Percentiles rank a stretch among this genome's conserved stretches.
These are phyloP conservation scores for Aegle marmelos DNA, from an alignment of 345 rosid genomes.

Conservation along the genomic window DNA sequence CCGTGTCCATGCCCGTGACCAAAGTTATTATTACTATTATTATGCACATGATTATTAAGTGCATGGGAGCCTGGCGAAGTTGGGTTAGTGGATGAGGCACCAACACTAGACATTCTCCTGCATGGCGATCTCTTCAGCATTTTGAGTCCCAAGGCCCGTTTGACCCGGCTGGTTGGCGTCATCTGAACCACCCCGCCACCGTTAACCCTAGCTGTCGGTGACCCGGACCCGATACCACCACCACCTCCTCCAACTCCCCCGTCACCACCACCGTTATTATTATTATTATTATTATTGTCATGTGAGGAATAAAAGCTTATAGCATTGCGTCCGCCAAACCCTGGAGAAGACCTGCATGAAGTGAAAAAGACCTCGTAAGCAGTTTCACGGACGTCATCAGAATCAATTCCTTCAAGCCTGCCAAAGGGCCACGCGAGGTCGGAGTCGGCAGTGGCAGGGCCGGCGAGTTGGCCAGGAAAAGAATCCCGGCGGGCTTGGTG, in stretches of 20 bases:
- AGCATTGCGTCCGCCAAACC: constrained; percentile 77
- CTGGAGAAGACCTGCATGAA: constrained; percentile 78
- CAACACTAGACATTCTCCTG: constrained; percentile 50
- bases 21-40: too few relatives aligned
- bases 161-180: constrained; percentile 67
- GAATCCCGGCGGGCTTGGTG: constrained; percentile 51
- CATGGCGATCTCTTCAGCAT: constrained; percentile 72
- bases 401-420: constrained; percentile 47
- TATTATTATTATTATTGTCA: constrained; percentile 22
- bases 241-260: too few relatives aligned
- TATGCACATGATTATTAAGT: neutral
- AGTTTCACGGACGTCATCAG: constrained; percentile 70
- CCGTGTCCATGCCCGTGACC: constrained; percentile 10
- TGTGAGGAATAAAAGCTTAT: constrained; percentile 56
- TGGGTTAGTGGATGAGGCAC: constrained; percentile 36
- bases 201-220: constrained; percentile 27
- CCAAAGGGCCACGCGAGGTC: constrained; percentile 83
- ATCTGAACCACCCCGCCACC: constrained; percentile 69
- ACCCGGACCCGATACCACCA: constrained; percentile 10
- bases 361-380: constrained; percentile 93
- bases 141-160: constrained; percentile 71
- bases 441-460: constrained; percentile 24
- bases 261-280: constrained; percentile 31
- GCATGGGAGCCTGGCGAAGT: constrained; percentile 44
- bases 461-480: constrained; percentile 39